phyloP scores from a whole-genome alignment of 2,329 filamentous ascomycete genomes.

The Didymella sp. region DNA sequence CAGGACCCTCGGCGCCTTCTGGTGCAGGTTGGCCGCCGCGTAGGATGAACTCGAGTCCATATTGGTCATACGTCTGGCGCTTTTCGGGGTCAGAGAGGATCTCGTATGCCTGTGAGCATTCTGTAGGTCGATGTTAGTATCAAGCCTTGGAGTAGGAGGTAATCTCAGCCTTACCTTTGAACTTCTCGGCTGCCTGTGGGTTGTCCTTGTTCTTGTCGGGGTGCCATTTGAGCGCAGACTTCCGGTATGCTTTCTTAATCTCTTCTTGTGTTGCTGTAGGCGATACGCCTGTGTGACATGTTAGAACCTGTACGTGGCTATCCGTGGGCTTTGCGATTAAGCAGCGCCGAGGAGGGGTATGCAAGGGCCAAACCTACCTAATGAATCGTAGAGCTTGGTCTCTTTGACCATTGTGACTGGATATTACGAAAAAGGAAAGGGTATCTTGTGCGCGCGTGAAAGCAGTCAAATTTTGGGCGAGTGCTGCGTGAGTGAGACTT shows the following conservation, averaged over 20 bases:
- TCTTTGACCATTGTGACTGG: constrained; percentile 81
- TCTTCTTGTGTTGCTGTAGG: constrained; percentile 86
- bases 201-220: constrained; percentile 99
- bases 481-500: constrained; percentile 32
- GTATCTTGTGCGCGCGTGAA: constrained; percentile 24
- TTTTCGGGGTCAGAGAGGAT: constrained; percentile 97
- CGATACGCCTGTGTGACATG: constrained; percentile 63
- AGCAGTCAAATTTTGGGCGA: constrained; percentile 16
- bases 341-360: constrained; percentile 34
- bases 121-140: constrained; percentile 52
- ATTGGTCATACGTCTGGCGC: constrained; percentile 93
- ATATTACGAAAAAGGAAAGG: constrained; percentile 12
- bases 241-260: constrained; percentile 95
- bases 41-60: constrained; percentile 89
- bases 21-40: constrained; percentile 76
- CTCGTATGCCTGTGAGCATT: constrained; percentile 96
- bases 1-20: constrained; percentile 45
- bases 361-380: constrained; percentile 56
- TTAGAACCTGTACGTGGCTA: constrained; percentile 30
- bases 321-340: constrained; percentile 15
- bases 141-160: background rate
- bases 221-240: constrained; percentile 89
- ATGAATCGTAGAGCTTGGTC: constrained; percentile 90
- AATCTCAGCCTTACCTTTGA: constrained; percentile 69
- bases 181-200: constrained; percentile 84